Base-by-base conservation (phyloP, 306 rosid species). In the Erythrophleum fordii region DNA sequence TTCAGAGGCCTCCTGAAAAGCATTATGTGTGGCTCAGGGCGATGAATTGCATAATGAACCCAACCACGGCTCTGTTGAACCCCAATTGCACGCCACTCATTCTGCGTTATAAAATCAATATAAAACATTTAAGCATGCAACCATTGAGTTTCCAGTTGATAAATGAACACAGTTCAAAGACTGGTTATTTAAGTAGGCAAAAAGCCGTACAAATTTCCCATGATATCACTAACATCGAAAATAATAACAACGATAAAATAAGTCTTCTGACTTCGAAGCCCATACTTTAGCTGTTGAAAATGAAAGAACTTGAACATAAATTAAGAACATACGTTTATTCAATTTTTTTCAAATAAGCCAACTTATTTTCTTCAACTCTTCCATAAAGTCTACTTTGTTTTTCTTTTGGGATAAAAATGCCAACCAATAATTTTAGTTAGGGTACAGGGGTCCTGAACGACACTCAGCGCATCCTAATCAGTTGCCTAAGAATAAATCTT, bases 1-100 rank as follows among this genome's bases (percentile, higher is more conserved):
- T 91, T 89, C 82, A 95, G 81, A 11, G 99, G 90, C 95, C 99
- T 95, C 94, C 95, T 91, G 89, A 95, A 95, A 26, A 95, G 97
- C 99, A 95, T 92, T 60, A 95, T 95, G 86, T 92, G 97, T 69
- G 97, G 99, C 87, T 95, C 97, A 0, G 97, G 97, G 52, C 97
- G 97, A 59, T 95, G 99, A 80, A 95, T 90, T 5, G 97, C 97
- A 61, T 92, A 95, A 53, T 95, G 99, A 66, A 95, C 95, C 99
- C 99, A 95, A 4, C 99, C 97, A 41, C 97, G 97, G 80, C 99
- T 95, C 88, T 95, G 98, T 92, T 95, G 97, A 60, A 95, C 97
- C 48, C 97, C 97, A 48, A 95, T 89, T 12, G 97, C 99, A 14
- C 99, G 92, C 95, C 99, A 95, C 77, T 92, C 97, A 45, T 86